Percentiles rank a stretch among this genome's conserved stretches.
Conservation (phyloP, 2,329 filamentous ascomycete genomes). For the Talaromyces sp. region DNA sequence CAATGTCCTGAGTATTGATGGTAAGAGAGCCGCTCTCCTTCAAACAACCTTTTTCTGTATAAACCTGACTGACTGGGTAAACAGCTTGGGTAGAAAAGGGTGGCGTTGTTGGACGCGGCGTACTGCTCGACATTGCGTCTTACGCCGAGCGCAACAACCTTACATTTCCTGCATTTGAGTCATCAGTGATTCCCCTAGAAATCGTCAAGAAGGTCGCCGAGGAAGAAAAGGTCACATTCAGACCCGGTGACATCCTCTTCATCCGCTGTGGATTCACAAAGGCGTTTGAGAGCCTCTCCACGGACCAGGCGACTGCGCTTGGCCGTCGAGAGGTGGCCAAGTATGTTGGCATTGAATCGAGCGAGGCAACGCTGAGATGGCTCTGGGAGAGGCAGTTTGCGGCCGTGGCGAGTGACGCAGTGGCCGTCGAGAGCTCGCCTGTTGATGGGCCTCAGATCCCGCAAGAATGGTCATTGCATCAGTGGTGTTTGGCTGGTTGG, state of each 20-base stretch:
- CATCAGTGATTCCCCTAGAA: slow-evolving; percentile 38
- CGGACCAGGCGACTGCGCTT: slow-evolving; percentile 21
- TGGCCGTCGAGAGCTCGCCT: slow-evolving; percentile 25
- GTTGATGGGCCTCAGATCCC: slow-evolving; percentile 20
- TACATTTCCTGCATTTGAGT: slow-evolving; percentile 35
- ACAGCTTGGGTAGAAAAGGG: slow-evolving; percentile 32
- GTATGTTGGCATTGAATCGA: slow-evolving; percentile 29
- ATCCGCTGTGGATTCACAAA: slow-evolving; percentile 49
- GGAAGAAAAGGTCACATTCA: slow-evolving; percentile 39
- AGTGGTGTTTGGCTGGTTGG: slow-evolving; percentile 26
- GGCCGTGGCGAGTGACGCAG: slow-evolving; percentile 29
- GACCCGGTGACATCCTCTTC: slow-evolving; percentile 52
- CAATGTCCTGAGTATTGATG: slow-evolving; percentile 38
- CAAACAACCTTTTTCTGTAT: not conserved
- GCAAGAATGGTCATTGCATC: slow-evolving; percentile 22
- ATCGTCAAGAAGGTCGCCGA: slow-evolving; percentile 41
- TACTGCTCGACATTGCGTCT: slow-evolving; percentile 42
- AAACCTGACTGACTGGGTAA: not conserved
- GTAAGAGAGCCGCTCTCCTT: slow-evolving; percentile 11
- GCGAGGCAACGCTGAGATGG: slow-evolving; percentile 27
- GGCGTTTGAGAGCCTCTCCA: slow-evolving; percentile 34
- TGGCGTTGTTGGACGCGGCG: slow-evolving; percentile 42
- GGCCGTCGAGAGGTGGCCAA: slow-evolving; percentile 15
- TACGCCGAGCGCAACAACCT: slow-evolving; percentile 37
- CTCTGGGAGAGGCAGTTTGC: slow-evolving; percentile 30